phyloP scores from a whole-genome alignment of 2,329 filamentous ascomycete species.

The Colletotrichum plurivorum region DNA sequence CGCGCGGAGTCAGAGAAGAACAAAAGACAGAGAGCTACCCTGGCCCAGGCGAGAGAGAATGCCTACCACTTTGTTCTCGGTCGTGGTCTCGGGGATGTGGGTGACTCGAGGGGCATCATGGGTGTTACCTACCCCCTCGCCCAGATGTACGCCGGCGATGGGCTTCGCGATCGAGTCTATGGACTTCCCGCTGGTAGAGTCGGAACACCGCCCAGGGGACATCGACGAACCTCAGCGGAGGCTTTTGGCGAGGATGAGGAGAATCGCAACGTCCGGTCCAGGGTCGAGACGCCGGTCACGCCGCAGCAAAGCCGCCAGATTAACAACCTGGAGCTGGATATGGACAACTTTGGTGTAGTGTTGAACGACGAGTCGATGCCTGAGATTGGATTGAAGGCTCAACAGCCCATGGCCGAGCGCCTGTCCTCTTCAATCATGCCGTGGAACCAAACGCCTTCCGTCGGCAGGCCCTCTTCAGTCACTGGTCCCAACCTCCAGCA shows the following conservation, averaged over 20 bases:
- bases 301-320: conserved; percentile 26
- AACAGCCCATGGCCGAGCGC: conserved; percentile 76
- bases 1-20: conserved; percentile 50
- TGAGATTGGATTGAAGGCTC: conserved; percentile 80
- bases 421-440: conserved; percentile 67
- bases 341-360: conserved; percentile 48
- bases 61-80: conserved; percentile 58
- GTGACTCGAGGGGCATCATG: conserved; percentile 47
- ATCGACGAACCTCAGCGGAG: conserved; percentile 59
- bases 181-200: conserved; percentile 45
- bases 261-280: conserved; percentile 55
- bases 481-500: conserved; percentile 16
- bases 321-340: neutral
- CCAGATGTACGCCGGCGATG: conserved; percentile 60
- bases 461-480: conserved; percentile 36
- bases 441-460: conserved; percentile 60
- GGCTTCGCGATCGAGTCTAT: conserved; percentile 55
- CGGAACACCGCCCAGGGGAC: conserved; percentile 47
- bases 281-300: conserved; percentile 44
- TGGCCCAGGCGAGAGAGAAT: conserved; percentile 57
- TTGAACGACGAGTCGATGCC: conserved; percentile 60
- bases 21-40: conserved; percentile 43
- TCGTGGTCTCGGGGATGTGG: conserved; percentile 54
- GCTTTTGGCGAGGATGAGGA: conserved; percentile 57
- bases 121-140: conserved; percentile 60